phyloP scores from a whole-genome alignment of 2,329 filamentous ascomycete species.

The Fusarium veterinarium region DNA sequence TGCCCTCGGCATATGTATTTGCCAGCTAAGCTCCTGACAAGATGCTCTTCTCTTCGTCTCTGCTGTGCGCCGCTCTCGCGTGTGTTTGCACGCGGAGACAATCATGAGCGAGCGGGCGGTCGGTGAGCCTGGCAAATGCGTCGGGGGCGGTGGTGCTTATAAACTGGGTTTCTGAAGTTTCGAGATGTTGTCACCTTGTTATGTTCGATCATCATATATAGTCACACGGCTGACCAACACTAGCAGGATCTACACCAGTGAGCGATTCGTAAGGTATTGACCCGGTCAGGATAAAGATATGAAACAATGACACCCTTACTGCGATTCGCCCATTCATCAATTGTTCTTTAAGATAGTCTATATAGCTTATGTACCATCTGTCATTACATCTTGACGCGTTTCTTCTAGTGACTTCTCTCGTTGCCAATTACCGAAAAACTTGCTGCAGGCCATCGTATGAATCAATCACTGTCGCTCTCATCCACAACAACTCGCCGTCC shows the following conservation, averaged over 20 bases:
- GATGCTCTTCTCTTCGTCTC: slow-evolving; percentile 23
- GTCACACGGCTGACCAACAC: slow-evolving; percentile 29
- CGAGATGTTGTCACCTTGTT: slow-evolving; percentile 41
- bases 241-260: slow-evolving; percentile 20
- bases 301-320: background rate
- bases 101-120: slow-evolving; percentile 37
- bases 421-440: slow-evolving; percentile 2
- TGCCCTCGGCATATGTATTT: slow-evolving; percentile 43
- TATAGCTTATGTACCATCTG: slow-evolving; percentile 31
- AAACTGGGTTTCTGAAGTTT: slow-evolving; percentile 59
- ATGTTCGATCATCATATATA: background rate
- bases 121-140: slow-evolving; percentile 46
- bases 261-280: background rate
- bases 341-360: slow-evolving; percentile 25
- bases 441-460: slow-evolving; percentile 20
- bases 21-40: slow-evolving; percentile 39
- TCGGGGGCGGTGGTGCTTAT: slow-evolving; percentile 59
- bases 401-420: background rate
- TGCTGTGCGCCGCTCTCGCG: slow-evolving; percentile 42
- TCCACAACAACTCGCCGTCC: slow-evolving; percentile 46
- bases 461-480: slow-evolving; percentile 49
- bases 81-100: slow-evolving; percentile 52
- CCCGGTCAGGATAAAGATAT: background rate
- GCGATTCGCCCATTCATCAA: slow-evolving; percentile 29
- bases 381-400: slow-evolving; percentile 15